Base-by-base conservation (phyloP, 306 rosid genomes). In the Begonia peltatifolia region DNA sequence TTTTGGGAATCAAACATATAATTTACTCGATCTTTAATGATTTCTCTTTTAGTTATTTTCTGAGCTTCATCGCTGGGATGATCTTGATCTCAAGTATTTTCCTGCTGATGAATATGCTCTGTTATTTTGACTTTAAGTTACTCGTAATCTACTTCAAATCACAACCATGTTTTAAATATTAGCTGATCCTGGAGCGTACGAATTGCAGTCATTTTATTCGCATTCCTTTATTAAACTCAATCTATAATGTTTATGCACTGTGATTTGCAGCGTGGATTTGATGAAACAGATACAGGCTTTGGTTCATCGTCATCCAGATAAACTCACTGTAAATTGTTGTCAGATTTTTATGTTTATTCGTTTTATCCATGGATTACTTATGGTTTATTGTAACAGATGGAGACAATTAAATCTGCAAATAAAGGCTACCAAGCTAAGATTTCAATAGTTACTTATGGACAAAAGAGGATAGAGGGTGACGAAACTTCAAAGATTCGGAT, bases 301-400 rank as follows among this genome's bases (percentile, higher is more conserved):
- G 83, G 99, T 92, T 47, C 62, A 51, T 72, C 96, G 96, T 51
- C 99, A 92, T 61, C 84, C 84, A 1, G 75, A 87, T 56, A 81
- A 60, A 68, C 72, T 92, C 59, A 69, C 70, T 46, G 99, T 92
- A 75, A 64, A 92, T 79, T 50, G 12, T 38, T 16, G 52, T 55
- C 13, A 42, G 13, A 61, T 41, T 44, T 30, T 30, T 41, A 15
- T 57, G 16, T 67, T 61, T 64, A 53, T 30, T 55, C 36, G 30
- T 13, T n/a, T n/a, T 10, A 36, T 53, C 62, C 20, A 9, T 23
- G 25, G 58, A 47, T 49, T 60, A 14, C 47, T 44, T 54, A 52
- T 47, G 70, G 51, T 63, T 41, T 9, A 36, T 36, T 59, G 54
- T 42, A 53, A 62, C 76, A 86, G 94, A 68, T 86, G 69, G 93